A percentile compares a stretch with the other conserved stretches of the same genome.
Conservation (phyloP, 768 basidiomycete species). For the Collybiopsis luxurians region DNA sequence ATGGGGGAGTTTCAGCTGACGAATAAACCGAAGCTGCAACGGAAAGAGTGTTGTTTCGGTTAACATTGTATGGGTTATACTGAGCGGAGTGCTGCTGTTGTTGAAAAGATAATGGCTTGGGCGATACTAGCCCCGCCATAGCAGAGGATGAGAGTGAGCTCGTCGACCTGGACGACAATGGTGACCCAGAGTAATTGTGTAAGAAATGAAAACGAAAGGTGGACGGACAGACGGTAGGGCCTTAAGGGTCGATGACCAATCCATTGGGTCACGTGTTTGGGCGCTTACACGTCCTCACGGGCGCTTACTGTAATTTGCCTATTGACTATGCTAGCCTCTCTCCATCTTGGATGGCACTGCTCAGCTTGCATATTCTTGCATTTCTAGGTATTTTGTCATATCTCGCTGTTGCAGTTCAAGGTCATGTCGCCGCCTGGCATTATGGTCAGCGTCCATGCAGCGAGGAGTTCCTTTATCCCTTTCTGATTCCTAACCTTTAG, state of each 20-base stretch:
- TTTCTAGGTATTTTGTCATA: not conserved
- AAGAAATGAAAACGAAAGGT: not conserved
- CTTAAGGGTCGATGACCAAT: not conserved
- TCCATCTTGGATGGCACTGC: not conserved
- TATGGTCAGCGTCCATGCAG: not conserved
- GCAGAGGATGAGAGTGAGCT: constrained; percentile 11
- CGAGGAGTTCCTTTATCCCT: too few relatives aligned
- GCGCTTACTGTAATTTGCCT: too few relatives aligned
- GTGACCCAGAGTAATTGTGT: not conserved
- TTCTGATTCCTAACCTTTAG: not conserved
- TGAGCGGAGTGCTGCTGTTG: constrained; percentile 50
- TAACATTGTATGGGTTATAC: constrained; percentile 53
- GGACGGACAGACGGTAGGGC: too few relatives aligned
- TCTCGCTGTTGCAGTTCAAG: not conserved
- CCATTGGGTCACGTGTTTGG: not conserved
- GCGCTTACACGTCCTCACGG: too few relatives aligned
- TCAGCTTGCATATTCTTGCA: not conserved
- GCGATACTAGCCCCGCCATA: constrained; percentile 65
- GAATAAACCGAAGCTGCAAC: constrained; percentile 9
- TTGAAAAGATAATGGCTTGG: constrained; percentile 60
- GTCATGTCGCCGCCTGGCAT: constrained; percentile 12
- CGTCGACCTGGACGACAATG: too few relatives aligned
- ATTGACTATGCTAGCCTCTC: not conserved
- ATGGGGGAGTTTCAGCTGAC: constrained; percentile 66
- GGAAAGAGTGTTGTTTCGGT: constrained; percentile 36